Conservation (phyloP, 2,329 filamentous ascomycete genomes). For the Phaeosphaeria sp. region DNA sequence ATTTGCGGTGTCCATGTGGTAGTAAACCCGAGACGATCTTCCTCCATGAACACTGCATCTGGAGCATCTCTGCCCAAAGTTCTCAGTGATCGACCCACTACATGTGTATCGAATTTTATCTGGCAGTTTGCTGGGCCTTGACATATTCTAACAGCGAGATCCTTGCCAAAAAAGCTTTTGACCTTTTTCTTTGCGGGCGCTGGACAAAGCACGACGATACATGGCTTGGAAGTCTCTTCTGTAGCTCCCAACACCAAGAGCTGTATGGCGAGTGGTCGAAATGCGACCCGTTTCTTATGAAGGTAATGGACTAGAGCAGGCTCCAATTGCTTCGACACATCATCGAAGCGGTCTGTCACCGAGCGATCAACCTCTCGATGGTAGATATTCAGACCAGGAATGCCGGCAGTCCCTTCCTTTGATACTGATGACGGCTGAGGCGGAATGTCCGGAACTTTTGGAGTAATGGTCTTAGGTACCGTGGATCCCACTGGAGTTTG, state of each 20-base stretch:
- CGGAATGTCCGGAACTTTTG: too few species aligned
- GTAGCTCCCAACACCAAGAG: constrained; percentile 3
- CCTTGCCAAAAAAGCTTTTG: constrained; percentile 7
- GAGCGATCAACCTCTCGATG: neutral
- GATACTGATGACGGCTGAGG: too few species aligned
- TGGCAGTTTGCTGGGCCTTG: neutral
- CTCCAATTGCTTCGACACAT: neutral
- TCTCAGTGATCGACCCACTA: constrained; percentile 4
- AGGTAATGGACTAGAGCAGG: constrained; percentile 5
- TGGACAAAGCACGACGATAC: constrained; percentile 12
- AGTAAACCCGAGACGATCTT: neutral
- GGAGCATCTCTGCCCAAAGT: neutral
- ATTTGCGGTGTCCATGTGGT: neutral
- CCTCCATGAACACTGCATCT: neutral
- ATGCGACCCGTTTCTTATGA: neutral
- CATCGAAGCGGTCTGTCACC: neutral
- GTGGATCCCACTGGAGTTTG: too few species aligned
- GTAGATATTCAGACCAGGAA: neutral
- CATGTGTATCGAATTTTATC: constrained; percentile 4
- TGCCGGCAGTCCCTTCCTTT: neutral
- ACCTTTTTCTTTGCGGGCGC: neutral
- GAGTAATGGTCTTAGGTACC: too few species aligned
- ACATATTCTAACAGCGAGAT: neutral
- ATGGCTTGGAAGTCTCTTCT: constrained; percentile 1
- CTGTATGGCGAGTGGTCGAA: constrained; percentile 1